Conservation (phyloP, 1,284 basidiomycete genomes). For the Phylloporus sp. region DNA sequence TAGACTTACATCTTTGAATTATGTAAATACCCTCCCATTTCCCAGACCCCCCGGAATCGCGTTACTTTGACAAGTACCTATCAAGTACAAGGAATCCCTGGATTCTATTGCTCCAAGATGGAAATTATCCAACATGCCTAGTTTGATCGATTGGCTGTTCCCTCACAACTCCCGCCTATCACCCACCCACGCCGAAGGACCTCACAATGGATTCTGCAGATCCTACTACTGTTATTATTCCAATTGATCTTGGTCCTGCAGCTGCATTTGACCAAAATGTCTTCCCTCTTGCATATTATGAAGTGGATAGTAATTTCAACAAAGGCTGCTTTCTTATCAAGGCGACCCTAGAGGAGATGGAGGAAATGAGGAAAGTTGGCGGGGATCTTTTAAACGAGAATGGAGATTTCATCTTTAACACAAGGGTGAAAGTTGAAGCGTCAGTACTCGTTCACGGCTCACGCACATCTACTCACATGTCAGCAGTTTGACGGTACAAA, state of each 20-base stretch:
- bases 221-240: constrained; percentile 5
- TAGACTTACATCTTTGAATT: too few species aligned
- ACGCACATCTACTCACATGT: neutral
- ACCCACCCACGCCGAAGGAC: neutral
- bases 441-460: neutral
- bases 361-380: neutral
- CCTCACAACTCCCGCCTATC: constrained; percentile 4
- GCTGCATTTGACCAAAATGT: neutral
- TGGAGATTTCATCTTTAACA: constrained; percentile 2
- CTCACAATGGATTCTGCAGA: constrained; percentile 5
- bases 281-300: constrained; percentile 19
- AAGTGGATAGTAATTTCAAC: neutral
- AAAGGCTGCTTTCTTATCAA: constrained; percentile 19
- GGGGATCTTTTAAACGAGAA: constrained; percentile 4
- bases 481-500: neutral
- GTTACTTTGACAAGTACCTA: constrained; percentile 1
- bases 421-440: constrained; percentile 8
- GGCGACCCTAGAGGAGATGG: constrained; percentile 21
- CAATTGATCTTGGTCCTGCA: constrained; percentile 15
- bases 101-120: constrained; percentile 13
- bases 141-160: neutral
- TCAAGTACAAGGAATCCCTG: neutral
- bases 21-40: neutral
- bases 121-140: constrained; percentile 6
- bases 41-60: neutral